Evolutionary conservation across 768 basidiomycete species (phyloP), one percentile per base, ranked within the genome.

Genomic region (Mycena floridula): DNA sequence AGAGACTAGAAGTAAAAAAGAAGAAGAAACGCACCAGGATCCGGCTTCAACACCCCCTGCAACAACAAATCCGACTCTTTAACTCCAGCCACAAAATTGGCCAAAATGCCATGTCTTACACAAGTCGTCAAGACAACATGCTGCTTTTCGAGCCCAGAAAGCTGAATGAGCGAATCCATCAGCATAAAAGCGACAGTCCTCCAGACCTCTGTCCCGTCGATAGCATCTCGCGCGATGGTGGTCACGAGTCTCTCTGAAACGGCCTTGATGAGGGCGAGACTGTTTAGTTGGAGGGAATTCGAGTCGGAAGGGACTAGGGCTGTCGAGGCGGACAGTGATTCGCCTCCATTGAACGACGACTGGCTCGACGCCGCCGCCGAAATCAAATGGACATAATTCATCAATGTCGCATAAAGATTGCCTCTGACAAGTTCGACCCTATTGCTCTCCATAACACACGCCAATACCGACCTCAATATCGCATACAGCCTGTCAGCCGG

Each of bases 121-220:
- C 96, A 64, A 1, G 76, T 64, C 8, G 69, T 59, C 37, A 89
- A 61, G 18, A 89, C 68, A 9, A 69, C 55, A 43, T 85, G 74
- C 39, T 84, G 82, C 62, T 80, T 85, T 51, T 91, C 85, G 39
- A 68, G 61, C 22, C 76, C 76, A 28, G 81, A 87, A 0, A 94
- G 66, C 36, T 85, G 77, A 15, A 86, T 74, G 7, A 94, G 71
- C 1, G 87, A 82, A 54, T 94, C 90, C 35, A 97, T 70, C 3
- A 92, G 69, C 72, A 93, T 86, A 59, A 93, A 97, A 7, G 94
- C 89, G 13, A 97, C 81, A 3, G 93, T 94, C 65, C 90, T 90
- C 95, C 95, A 98, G 2, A 97, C 89, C 61, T 97, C 93, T 15
- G 89, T 82, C 6, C 93, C 94, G 51, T 96, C 93, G 43, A 90